Base-by-base conservation (phyloP, 108 stramenopile genomes). In the Asterionellopsis glacialis region DNA sequence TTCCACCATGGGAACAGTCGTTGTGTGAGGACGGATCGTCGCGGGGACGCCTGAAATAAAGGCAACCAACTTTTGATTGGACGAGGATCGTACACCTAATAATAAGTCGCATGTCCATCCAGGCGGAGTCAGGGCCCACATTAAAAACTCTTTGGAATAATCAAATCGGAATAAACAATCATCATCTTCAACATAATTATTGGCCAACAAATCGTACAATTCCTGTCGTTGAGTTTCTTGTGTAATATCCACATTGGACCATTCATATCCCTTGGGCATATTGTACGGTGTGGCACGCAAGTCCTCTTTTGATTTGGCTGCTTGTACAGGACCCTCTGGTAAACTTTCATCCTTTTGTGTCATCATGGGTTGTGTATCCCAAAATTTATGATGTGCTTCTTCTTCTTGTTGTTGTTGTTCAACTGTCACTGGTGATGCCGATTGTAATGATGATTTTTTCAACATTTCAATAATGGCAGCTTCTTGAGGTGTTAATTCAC, bases 141-240 rank as follows among this genome's bases (percentile, higher is more conserved):
- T 64, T 19, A 98, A 65, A 64, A 98, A 99, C 33, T 88, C 89
- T 40, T 76, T 70, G 18, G 79, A 77, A 80, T 98, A 98, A 75
- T 98, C 95, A 52, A 99, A 99, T 28, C 98, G 92, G 78, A 99
- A 99, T 68, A 95, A 81, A 64, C 80, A 73, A 62, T 97, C 98
- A 66, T 97, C 98, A 64, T 99, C 99, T 70, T 99, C 98, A 38
- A 99, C 99, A 66, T 98, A 99, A 71, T 99, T 99, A 68, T 96
- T 83, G 45, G 89, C 87, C 33, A 99, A 77, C 38, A 98, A 77
- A 22, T 76, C 79, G 80, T 98, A 99, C n/a, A n/a, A n/a, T 70
- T 98, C 97, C 23, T 44, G 11, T 44, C 43, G 75, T 62, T 88
- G 62, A 25, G 61, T 64, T 3, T 61, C 55, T 51, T 87, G 68